Conservation (phyloP, 495 filamentous ascomycete genomes). For the Penicillium argentinense region DNA sequence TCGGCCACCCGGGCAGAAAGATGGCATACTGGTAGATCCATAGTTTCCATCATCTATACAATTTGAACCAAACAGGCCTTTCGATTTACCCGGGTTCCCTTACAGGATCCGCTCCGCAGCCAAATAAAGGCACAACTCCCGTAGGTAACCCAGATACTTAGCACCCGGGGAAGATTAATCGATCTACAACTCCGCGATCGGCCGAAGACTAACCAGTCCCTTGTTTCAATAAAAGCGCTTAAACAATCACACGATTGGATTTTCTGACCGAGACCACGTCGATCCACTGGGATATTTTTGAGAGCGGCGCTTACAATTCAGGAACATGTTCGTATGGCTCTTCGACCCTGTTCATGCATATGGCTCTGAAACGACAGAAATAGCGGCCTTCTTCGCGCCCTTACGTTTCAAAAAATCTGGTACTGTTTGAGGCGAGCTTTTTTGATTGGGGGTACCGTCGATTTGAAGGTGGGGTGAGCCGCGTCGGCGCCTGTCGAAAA, state of each 20-base stretch:
- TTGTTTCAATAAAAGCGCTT: constrained; percentile 1
- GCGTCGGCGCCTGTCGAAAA: neutral
- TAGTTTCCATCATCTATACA: too few relatives aligned
- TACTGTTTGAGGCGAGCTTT: neutral
- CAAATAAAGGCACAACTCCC: too few relatives aligned
- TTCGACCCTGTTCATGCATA: neutral
- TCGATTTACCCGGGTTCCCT: too few relatives aligned
- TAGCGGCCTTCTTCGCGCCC: neutral
- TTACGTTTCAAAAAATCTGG: neutral
- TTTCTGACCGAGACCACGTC: neutral
- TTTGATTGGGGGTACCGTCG: constrained; percentile 1
- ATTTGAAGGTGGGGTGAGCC: constrained; percentile 2
- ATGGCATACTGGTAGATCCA: too few relatives aligned
- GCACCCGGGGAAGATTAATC: too few relatives aligned
- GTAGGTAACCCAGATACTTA: too few relatives aligned
- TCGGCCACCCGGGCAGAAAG: too few relatives aligned
- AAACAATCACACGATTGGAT: constrained; percentile 1
- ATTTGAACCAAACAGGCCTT: too few relatives aligned
- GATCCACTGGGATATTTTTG: neutral
- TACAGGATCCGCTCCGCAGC: too few relatives aligned
- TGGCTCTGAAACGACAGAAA: neutral
- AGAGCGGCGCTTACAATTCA: neutral
- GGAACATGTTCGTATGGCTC: neutral
- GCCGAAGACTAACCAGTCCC: too few relatives aligned
- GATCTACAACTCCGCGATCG: too few relatives aligned